Base-by-base conservation (phyloP, 805 yeast species). In the Dipodascopsis tothii region DNA sequence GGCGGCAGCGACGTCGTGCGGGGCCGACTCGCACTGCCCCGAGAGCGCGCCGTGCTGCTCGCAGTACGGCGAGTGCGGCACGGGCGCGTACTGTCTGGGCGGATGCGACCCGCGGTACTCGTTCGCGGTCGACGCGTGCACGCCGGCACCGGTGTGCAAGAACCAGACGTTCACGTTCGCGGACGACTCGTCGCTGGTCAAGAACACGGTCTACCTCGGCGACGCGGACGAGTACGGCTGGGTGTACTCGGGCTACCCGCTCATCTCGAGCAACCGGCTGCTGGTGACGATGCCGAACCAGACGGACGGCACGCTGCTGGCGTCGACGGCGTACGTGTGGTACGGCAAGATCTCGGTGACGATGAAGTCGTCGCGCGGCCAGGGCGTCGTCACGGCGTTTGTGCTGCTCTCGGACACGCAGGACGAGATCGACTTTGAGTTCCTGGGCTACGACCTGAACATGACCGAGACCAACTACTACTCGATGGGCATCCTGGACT, bases 401-500 rank as follows among this genome's bases (percentile, higher is more conserved):
- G 85, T 87, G 46, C 62, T 85, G 41, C 81, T 77, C 64, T 84
- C 95, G 5, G 83, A 84, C 60, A 85, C 81, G 34, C 78, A 84
- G 70, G 96, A 87, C 69, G 96, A 88, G 72, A 74, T 87, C 56
- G 96, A 88, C 73, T 79, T 66, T 59, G 96, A 88, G 68, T 81
- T 78, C 55, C 81, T 86, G 51, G 97, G 97, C 46, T 74, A 74
- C 57, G 76, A 82, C 58, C 64, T 84, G 57, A 71, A 72, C 25
- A 60, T 64, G 19, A 84, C 79, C 1, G 88, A 88, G 70, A 70
- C 87, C 21, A 88, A 88, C 66, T 87, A 61, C 71, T 88, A 84
- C 69, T 78, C 75, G 62, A 78, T 81, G 60, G 96, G 90, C 62
- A 63, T 68, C 25, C 68, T 78, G 59, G 75, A 84, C 69, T 84